Evolutionary conservation across 805 yeast species (phyloP).

Genomic region (Candida suzukii): DNA sequence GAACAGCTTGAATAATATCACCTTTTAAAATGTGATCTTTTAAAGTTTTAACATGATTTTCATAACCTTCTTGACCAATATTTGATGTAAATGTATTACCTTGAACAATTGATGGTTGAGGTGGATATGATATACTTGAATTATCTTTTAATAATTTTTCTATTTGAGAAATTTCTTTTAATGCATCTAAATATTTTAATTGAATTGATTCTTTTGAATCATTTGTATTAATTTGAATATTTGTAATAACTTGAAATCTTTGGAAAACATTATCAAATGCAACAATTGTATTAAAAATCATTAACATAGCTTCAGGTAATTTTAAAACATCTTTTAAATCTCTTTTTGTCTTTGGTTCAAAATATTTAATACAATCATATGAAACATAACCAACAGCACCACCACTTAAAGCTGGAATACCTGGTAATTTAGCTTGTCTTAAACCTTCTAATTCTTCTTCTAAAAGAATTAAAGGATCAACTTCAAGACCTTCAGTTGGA

Average conservation of each 20-base stretch:
- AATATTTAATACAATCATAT: slow-evolving; percentile 93
- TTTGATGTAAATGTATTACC: slow-evolving; percentile 76
- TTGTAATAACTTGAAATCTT: slow-evolving; percentile 84
- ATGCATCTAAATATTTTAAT: slow-evolving; percentile 46
- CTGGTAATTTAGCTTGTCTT: slow-evolving; percentile 72
- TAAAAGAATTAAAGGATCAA: slow-evolving; percentile 72
- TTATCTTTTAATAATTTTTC: slow-evolving; percentile 41
- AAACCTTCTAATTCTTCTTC: slow-evolving; percentile 65
- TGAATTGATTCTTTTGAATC: slow-evolving; percentile 27
- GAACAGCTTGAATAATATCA: slow-evolving; percentile 96
- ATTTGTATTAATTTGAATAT: slow-evolving; percentile 42
- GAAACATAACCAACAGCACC: slow-evolving; percentile 97
- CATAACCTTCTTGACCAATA: slow-evolving; percentile 92
- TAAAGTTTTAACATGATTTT: slow-evolving; percentile 65
- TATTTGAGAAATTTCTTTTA: slow-evolving; percentile 48
- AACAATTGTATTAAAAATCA: slow-evolving; percentile 84
- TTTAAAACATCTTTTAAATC: slow-evolving; percentile 69
- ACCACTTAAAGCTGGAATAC: slow-evolving; percentile 79
- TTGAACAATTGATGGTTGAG: slow-evolving; percentile 64
- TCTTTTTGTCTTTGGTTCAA: slow-evolving; percentile 85
- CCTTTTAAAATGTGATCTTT: slow-evolving; percentile 83
- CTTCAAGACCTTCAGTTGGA: slow-evolving; percentile 50
- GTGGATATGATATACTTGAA: slow-evolving; percentile 51
- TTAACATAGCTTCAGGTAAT: slow-evolving; percentile 86
- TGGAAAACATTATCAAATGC: slow-evolving; percentile 94